These are phyloP conservation scores for Scalesia atractyloides DNA, from an alignment of 129 eudicot species.

Conservation along the genomic window DNA sequence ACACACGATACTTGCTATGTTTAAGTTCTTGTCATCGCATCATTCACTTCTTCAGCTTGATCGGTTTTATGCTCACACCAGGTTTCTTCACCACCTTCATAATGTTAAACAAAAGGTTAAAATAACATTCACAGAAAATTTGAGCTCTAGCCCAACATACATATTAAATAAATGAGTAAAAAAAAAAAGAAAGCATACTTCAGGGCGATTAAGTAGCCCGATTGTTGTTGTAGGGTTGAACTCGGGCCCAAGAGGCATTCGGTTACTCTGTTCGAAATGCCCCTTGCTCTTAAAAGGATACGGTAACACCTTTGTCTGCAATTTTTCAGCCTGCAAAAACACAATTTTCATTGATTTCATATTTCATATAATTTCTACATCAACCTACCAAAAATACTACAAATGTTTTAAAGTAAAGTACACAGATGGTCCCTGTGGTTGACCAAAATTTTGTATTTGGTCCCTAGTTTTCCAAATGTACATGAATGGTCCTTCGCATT, in stretches of 20 bases:
- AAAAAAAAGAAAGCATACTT: constrained; percentile 42
- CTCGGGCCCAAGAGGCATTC: constrained; percentile 97
- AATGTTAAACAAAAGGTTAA: constrained; percentile 23
- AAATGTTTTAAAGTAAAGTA: neutral
- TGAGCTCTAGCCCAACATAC: neutral
- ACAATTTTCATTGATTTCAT: neutral
- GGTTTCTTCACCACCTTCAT: constrained; percentile 81
- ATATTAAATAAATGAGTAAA: neutral
- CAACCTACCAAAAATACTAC: neutral
- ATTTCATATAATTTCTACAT: neutral
- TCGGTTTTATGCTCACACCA: constrained; percentile 83
- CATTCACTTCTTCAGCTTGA: constrained; percentile 52
- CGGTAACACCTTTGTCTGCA: constrained; percentile 71
- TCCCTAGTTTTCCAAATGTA: no score
- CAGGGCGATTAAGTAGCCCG: constrained; percentile 76
- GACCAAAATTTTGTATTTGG: no score
- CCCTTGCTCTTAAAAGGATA: constrained; percentile 83
- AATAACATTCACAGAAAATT: constrained; percentile 2
- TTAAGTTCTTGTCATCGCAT: constrained; percentile 25
- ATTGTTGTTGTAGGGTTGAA: constrained; percentile 76
- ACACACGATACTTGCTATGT: neutral
- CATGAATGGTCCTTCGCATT: no score
- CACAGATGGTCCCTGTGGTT: no score
- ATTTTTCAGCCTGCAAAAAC: constrained; percentile 70
- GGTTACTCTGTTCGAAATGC: constrained; percentile 69